Conservation (phyloP, 495 filamentous ascomycete species). For the Penicillium cataractarum region DNA sequence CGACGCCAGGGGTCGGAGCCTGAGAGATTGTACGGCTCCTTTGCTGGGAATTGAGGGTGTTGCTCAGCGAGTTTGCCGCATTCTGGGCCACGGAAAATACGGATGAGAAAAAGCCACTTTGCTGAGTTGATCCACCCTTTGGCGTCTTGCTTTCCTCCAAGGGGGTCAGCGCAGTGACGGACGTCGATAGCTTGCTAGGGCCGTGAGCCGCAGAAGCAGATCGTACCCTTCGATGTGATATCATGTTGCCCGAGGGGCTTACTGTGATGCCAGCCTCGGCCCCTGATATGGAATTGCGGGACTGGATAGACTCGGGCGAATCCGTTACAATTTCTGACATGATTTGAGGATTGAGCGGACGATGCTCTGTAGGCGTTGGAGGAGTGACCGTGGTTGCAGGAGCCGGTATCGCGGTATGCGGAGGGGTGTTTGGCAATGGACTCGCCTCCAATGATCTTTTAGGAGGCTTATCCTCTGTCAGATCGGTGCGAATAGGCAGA, state of each 20-base stretch:
- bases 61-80: constrained; percentile 84
- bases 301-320: constrained; percentile 41
- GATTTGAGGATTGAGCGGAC: constrained; percentile 23
- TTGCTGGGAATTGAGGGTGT: constrained; percentile 68
- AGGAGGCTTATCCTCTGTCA: constrained; percentile 32
- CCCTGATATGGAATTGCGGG: constrained; percentile 32
- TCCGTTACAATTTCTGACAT: constrained; percentile 34
- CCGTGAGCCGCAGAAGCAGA: constrained; percentile 67
- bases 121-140: constrained; percentile 41
- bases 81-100: constrained; percentile 94
- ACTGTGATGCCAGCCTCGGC: constrained; percentile 41
- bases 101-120: constrained; percentile 84
- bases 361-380: constrained; percentile 51
- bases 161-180: constrained; percentile 73
- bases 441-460: constrained; percentile 25
- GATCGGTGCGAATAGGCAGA: constrained; percentile 42
- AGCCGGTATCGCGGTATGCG: constrained; percentile 43
- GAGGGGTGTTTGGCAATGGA: constrained; percentile 47
- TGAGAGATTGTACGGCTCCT: constrained; percentile 41
- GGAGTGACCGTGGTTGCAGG: constrained; percentile 59
- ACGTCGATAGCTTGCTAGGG: constrained; percentile 90
- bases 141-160: constrained; percentile 62
- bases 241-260: constrained; percentile 71
- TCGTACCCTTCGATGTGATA: constrained; percentile 68
- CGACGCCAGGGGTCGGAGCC: constrained; percentile 29